Evolutionary conservation across 1,284 basidiomycete species (phyloP), one percentile per base, ranked within the genome.

Genomic region (Phylloporus sp.): DNA sequence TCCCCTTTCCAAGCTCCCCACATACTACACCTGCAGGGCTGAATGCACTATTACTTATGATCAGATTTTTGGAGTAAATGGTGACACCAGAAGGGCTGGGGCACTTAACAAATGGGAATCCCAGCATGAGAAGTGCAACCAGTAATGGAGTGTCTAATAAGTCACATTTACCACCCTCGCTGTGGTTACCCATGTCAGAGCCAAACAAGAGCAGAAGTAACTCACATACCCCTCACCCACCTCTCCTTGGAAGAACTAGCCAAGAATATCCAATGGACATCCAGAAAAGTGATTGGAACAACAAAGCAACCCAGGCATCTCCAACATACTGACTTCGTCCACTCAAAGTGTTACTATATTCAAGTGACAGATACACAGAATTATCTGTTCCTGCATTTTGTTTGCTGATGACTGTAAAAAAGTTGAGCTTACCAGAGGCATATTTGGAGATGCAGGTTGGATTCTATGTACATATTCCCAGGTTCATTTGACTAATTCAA

Each of bases 351-450:
- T 80, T 93, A 63, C 73, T 93, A 42, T 91, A 91, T 73, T 90
- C 88, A 18, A 84, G 88, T n/a, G 92, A 94, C 72, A 92, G 92
- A 46, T 93, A 93, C 76, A 98, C 96, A 31, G 97, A 98, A 78
- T 93, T 92, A 24, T 94, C 92, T 42, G 88, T 97, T 20, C 86
- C 96, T 56, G 96, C 95, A 20, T 82, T 98, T 53, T 88, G 88
- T 67, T 88, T 97, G 69, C 81, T 98, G 67, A 98, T 99, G 96
- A 88, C 90, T 44, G 81, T 91, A 55, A 88, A 84, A 77, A 75
- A 83, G 68, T 72, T 90, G 76, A 76, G 83, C 53, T 84, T 98
- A 17, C 92, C 96, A 6, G 94, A 96, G 73, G 96, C 96, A 22
- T 98, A 96, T 79, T 80, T 96, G 53, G 88, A 93, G 73, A 83